A percentile compares a stretch with the other conserved stretches of the same genome.
Evolutionary conservation across 1,139 yeast species (phyloP).

Genomic region (Yamadazyma triangularis): DNA sequence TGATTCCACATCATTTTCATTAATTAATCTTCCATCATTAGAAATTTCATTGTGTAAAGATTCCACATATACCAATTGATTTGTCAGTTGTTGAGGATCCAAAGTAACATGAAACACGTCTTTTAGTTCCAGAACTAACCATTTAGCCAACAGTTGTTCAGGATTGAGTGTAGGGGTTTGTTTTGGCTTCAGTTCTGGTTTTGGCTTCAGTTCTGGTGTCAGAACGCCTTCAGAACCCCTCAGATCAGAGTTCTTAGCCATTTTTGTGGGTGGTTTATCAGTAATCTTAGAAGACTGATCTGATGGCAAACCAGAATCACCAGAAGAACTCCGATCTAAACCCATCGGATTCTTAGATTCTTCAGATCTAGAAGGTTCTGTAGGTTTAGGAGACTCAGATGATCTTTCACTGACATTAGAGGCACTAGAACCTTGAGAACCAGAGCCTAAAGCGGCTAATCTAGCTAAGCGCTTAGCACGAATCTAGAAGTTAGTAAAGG

Average conservation of each 20-base stretch:
- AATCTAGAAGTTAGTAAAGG: slow-evolving; percentile 31
- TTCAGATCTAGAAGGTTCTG: no score
- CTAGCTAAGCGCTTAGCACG: slow-evolving; percentile 57
- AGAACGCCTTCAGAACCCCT: no score
- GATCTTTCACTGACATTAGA: no score
- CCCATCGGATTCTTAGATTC: no score
- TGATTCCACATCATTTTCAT: slow-evolving; percentile 30
- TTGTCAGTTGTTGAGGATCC: slow-evolving; percentile 7
- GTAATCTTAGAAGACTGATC: no score
- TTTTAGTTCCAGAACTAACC: slow-evolving; percentile 30
- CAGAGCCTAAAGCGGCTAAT: slow-evolving; percentile 23
- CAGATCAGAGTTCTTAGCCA: no score
- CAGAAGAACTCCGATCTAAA: no score
- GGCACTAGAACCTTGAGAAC: not conserved
- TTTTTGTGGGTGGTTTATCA: no score
- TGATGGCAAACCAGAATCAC: no score
- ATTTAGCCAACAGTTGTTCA: slow-evolving; percentile 21
- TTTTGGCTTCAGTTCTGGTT: slow-evolving; percentile 5
- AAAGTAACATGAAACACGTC: slow-evolving; percentile 38
- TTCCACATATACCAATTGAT: slow-evolving; percentile 24
- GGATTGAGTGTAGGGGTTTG: slow-evolving; percentile 5
- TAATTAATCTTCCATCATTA: slow-evolving; percentile 16
- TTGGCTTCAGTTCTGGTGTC: no score
- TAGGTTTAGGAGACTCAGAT: no score
- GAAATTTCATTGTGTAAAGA: slow-evolving; percentile 37